Evolutionary conservation across 1,139 yeast genomes (phyloP), one percentile per base, ranked within the genome.

Genomic region (Yamadazyma oceani): DNA sequence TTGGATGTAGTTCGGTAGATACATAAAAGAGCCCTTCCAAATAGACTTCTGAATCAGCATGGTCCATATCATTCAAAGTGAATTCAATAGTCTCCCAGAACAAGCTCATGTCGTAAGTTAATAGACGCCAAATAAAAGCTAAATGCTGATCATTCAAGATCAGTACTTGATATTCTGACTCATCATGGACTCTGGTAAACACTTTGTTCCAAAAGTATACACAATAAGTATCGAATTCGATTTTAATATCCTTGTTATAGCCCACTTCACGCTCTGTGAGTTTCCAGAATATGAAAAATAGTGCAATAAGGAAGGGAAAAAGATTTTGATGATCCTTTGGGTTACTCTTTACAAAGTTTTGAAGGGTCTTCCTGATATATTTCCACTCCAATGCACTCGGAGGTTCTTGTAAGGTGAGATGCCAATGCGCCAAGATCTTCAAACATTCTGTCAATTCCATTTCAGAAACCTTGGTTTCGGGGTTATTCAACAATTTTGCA

Each of bases 371-470:
- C 10, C 43, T 42, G 4, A 49, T 42, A 24, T 41, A 38, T 16
- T 38, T 48, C 55, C 54, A 55, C 28, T 39, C 46, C 3, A 64
- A 12, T 15, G 30, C 41, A 13, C 12, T 15, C 7, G 69, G 59
- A 2, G 46, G 39, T 27, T 58, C 60, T 39, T 69, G 73, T 2
- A 57, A 17, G 9, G 62, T 57, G 23, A 70, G 48, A 22, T 46
- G 40, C 75, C 75, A 70, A 34, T 54, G 51, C 4, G 66, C 46
- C 6, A 69, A 34, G 0, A 52, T 53, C 23, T 53, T 49, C 2
- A 66, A 29, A 3, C 62, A 50, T 0, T 44, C 39, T 24, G 54
- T 53, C 3, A 60, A 30, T 15, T 52, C 58, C 1, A 42, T 9
- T 4, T 7, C 16, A 8, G 6, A 8, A 11, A 16, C 4, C 11